phyloP scores from a whole-genome alignment of 176 grass and related monocot species.

The Hyparrhenia diplandra region DNA sequence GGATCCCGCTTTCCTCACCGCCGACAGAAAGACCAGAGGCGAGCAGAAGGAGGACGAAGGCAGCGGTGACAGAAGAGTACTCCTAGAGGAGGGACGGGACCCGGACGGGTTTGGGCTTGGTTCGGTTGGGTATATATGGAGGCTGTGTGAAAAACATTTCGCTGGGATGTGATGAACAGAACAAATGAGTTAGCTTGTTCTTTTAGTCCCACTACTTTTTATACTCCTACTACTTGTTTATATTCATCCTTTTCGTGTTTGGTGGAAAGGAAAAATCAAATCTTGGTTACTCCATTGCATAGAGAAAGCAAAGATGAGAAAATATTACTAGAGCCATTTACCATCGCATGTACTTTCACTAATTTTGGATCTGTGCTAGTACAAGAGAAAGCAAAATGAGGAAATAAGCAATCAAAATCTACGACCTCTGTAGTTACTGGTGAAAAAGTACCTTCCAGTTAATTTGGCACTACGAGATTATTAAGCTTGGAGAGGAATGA shows the following conservation, averaged over 20 bases:
- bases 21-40: no score
- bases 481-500: background rate
- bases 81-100: no score
- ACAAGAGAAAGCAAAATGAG: background rate
- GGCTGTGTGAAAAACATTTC: no score
- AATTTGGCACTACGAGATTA: background rate
- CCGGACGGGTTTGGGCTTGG: no score
- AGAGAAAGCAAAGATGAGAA: no score
- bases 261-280: background rate
- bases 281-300: background rate
- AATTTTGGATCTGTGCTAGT: background rate
- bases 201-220: background rate
- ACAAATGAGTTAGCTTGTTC: background rate
- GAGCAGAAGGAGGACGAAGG: no score
- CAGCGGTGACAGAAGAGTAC: no score
- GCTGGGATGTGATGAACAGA: background rate
- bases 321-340: background rate
- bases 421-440: background rate
- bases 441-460: background rate
- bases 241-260: background rate
- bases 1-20: no score
- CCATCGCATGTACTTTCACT: background rate
- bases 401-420: background rate
- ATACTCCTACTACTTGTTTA: background rate
- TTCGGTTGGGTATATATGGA: no score